Conservation (phyloP, 106 monocot species). For the Gastrodia elata region DNA sequence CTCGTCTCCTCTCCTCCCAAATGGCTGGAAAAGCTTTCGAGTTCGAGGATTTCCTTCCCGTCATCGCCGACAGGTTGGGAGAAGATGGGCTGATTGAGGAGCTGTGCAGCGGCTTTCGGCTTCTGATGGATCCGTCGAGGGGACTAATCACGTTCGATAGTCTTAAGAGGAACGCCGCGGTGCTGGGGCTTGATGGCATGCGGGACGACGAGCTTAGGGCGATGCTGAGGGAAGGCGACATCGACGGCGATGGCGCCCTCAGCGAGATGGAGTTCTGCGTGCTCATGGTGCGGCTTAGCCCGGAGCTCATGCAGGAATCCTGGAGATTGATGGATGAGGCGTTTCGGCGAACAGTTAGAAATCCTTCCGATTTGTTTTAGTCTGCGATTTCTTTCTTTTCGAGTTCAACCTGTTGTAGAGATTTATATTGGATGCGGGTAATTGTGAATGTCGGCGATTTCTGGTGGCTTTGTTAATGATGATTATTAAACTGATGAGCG, state of each 20-base stretch:
- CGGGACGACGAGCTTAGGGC: slow-evolving; percentile 14
- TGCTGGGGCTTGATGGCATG: slow-evolving; percentile 15
- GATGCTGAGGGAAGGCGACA: slow-evolving; percentile 21
- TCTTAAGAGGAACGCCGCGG: slow-evolving; percentile 10
- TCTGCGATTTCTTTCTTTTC: background rate
- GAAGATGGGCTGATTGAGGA: slow-evolving; percentile 18
- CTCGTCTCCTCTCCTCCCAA: background rate
- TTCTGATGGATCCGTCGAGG: slow-evolving; percentile 18
- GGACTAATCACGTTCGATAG: slow-evolving; percentile 23
- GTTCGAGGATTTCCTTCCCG: slow-evolving; percentile 15
- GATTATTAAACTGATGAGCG: background rate
- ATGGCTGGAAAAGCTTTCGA: slow-evolving; percentile 5
- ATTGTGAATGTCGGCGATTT: background rate
- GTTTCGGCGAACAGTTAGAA: background rate
- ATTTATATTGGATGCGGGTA: background rate
- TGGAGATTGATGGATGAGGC: slow-evolving; percentile 9
- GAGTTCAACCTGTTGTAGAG: background rate
- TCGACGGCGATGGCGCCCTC: slow-evolving; percentile 17
- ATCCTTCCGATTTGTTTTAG: background rate
- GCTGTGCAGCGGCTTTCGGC: slow-evolving; percentile 20
- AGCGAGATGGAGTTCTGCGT: slow-evolving; percentile 31
- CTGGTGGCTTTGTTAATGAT: background rate
- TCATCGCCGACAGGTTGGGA: slow-evolving; percentile 9
- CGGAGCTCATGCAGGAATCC: slow-evolving; percentile 20
- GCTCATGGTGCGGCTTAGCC: slow-evolving; percentile 25